Base-by-base conservation (phyloP, 75 land plant genomes). In the Gnetum montanum region DNA sequence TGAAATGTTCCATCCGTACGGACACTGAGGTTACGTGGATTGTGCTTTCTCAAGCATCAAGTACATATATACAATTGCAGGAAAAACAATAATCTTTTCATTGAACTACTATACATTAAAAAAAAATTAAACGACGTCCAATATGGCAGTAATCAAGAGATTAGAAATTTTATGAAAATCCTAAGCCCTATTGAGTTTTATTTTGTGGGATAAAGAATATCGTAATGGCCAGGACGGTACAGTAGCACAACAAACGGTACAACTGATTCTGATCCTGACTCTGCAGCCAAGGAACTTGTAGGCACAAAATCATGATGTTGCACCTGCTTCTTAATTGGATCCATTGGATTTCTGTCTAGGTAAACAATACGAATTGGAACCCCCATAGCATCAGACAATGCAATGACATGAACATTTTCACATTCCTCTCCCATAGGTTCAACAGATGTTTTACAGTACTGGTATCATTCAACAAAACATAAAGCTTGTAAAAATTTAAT, bases 391-490 rank as follows among this genome's bases (percentile, higher is more conserved):
- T 94, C 98, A 43, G 87, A 78, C 22, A 93, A 44, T 11, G 96
- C 96, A 51, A 56, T 85, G 48, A 93, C 89, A 52, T 93, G 98
- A 2, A 93, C 82, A 69, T 93, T 95, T 40, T 93, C 98, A 69
- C 96, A 85, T 51, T 88, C 96, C 66, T 93, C 98, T 19, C 96
- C 96, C 98, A 93, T 89, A 4, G 95, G 95, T 64, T 93, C 98
- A 62, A 93, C 98, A 16, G 90, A 75, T 15, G 87, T 54, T 61
- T 86, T 85, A 72, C 98, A 93, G 56, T 89, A 93, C 98, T 93
- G 72, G n/a, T n/a, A n/a, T n/a, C 44, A 34, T 10, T 20, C 37
- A 66, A 12, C 16, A 64, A 15, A 23, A 6, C 30, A 54, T 15
- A 12, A 29, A 22, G 44, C 8, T 35, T 58, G 59, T 24, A 29